Percentiles rank a stretch among this genome's conserved stretches.
phyloP scores from a whole-genome alignment of 169 alveolate genomes.

The Eimeria praecox region DNA sequence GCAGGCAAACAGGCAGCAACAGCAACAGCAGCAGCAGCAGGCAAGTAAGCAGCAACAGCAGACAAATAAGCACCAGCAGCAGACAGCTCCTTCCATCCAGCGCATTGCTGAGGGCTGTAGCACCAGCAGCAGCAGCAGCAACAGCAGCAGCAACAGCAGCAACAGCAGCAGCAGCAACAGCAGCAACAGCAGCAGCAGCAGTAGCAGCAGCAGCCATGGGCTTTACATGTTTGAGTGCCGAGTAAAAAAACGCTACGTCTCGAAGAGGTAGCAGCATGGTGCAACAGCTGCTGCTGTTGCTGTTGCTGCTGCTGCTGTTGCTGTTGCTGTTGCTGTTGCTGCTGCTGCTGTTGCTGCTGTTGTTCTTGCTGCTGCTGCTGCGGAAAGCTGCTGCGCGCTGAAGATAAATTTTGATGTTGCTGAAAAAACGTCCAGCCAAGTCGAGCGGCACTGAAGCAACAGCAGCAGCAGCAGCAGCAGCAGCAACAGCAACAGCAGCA shows the following conservation, averaged over 20 bases:
- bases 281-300: constrained; percentile 39
- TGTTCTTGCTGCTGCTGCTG: neutral
- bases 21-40: too few species aligned
- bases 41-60: neutral
- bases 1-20: too few species aligned
- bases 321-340: neutral
- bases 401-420: neutral
- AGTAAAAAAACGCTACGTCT: constrained; percentile 43
- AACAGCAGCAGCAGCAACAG: constrained; percentile 16
- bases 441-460: constrained; percentile 38
- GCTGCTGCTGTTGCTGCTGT: neutral
- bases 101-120: neutral
- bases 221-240: constrained; percentile 42
- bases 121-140: neutral
- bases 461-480: constrained; percentile 7
- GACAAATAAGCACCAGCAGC: neutral
- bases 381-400: constrained; percentile 20
- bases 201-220: neutral
- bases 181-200: neutral
- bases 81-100: neutral
- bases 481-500: constrained; percentile 10
- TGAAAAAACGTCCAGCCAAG: constrained; percentile 18
- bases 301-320: neutral
- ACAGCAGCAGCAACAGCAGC: neutral
- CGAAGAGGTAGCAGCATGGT: constrained; percentile 60